Evolutionary conservation across 306 rosid genomes (phyloP), one percentile per base, ranked within the genome.

Genomic region (Rosa lucieae): DNA sequence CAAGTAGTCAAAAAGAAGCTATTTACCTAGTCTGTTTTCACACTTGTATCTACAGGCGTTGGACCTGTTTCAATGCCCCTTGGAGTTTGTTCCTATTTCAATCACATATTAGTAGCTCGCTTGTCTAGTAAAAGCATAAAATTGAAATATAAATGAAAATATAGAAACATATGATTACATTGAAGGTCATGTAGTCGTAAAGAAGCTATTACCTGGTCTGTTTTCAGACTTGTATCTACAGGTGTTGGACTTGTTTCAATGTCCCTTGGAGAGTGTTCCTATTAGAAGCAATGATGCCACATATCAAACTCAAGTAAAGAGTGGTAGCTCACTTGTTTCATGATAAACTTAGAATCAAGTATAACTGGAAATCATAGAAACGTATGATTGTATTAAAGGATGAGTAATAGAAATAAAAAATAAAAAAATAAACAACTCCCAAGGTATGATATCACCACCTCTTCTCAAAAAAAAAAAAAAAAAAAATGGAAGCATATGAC

Each of bases 231-330:
- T 6, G n/a, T 49, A 35, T 9, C 37, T 43, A 15, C 2, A 17
- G 58, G 21, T 7, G 9, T 52, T 52, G 58, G 58, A 15, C 58
- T 7, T 15, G 58, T 13, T 18, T 52, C n/a, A 15, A 17, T 1
- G 3, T 17, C 58, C 21, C 58, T 52, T 52, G 59, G 26, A 32
- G 66, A 14, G 0, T 5, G 8, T 21, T 51, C 70, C 83, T 74
- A 59, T 52, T 37, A 70, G 47, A 63, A 40, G 73, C 20, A 73
- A 80, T 35, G 49, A 6, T 62, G 52, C 9, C 21, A 73, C 76
- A 51, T 43, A 70, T 78, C 51, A 18, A 10, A 21, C 7, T 46
- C 49, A 46, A 46, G 49, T 46, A 46, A 13, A 10, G 49, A 40
- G 44, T 40, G 37, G 37, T 32, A 32, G 37, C 37, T 32, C 37